These are phyloP conservation scores for Saururus chinensis DNA, from an alignment of 164 flowering plant species.

Conservation along the genomic window DNA sequence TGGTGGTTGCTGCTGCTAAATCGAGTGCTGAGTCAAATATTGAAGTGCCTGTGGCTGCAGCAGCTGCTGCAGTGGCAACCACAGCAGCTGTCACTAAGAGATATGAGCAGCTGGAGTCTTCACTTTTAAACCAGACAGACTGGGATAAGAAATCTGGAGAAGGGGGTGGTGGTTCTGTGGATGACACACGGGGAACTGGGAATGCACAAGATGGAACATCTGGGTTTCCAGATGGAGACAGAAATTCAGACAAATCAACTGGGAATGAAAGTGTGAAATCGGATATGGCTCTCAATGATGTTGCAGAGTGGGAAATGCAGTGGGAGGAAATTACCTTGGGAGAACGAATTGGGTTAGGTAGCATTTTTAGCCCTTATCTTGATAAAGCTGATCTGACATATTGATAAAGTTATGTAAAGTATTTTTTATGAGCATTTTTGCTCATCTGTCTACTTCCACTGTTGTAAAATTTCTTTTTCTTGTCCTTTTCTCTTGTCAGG, in stretches of 20 bases:
- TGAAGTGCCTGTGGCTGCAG: conserved; percentile 79
- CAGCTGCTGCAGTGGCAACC: conserved; percentile 84
- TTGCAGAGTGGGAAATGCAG: conserved; percentile 78
- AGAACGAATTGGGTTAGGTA: conserved; percentile 99
- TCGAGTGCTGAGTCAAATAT: conserved; percentile 37
- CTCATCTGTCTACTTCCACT: not conserved
- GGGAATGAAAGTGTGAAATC: conserved; percentile 60
- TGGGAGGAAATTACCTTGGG: conserved; percentile 95
- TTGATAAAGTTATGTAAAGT: not conserved
- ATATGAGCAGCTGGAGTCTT: conserved; percentile 30
- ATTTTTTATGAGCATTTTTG: too few relatives aligned
- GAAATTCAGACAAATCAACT: conserved; percentile 62
- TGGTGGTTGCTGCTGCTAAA: conserved; percentile 83
- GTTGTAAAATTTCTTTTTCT: not conserved
- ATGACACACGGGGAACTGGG: conserved; percentile 18
- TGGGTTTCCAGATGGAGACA: conserved; percentile 48
- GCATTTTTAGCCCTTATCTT: not conserved
- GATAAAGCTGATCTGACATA: not conserved
- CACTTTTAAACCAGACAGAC: conserved; percentile 14
- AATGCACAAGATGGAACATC: conserved; percentile 26
- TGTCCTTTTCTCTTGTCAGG: conserved; percentile 35
- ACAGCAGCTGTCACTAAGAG: conserved; percentile 71
- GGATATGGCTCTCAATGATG: conserved; percentile 68
- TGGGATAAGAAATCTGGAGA: conserved; percentile 28
- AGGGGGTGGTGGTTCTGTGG: conserved; percentile 19